phyloP scores from a whole-genome alignment of 1,284 basidiomycete genomes.

The Volvariella volvacea region DNA sequence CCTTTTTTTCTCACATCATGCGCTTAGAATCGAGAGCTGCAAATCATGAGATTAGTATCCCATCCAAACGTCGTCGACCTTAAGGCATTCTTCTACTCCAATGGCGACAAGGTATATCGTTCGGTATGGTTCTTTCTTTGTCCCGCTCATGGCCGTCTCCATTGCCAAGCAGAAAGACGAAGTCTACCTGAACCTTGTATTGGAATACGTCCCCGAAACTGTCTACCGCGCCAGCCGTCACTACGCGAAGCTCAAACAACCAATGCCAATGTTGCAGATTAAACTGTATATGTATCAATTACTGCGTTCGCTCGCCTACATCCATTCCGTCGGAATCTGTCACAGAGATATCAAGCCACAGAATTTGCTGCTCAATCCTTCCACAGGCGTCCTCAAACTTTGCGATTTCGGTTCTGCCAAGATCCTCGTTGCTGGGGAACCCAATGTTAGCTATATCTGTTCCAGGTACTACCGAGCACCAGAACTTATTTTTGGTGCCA shows the following conservation, averaged over 20 bases:
- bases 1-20: conserved; percentile 10
- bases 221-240: conserved; percentile 98
- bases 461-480: conserved; percentile 99
- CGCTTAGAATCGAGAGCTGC: conserved; percentile 92
- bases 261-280: conserved; percentile 99
- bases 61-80: conserved; percentile 99
- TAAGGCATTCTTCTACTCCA: conserved; percentile 98
- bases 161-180: conserved; percentile 82
- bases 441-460: conserved; percentile 99
- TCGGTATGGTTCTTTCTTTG: conserved; percentile 8
- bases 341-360: conserved; percentile 99
- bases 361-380: conserved; percentile 95
- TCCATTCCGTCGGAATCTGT: conserved; percentile 96
- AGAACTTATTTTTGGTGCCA: conserved; percentile 98
- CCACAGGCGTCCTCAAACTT: conserved; percentile 93
- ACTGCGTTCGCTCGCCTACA: conserved; percentile 94
- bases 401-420: conserved; percentile 99
- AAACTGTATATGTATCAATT: conserved; percentile 99
- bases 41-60: conserved; percentile 97
- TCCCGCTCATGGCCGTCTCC: conserved; percentile 9
- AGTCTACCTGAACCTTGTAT: conserved; percentile 98
- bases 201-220: conserved; percentile 99
- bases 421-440: conserved; percentile 95
- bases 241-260: conserved; percentile 99
- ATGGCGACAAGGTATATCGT: conserved; percentile 86